Evolutionary conservation across 2,329 filamentous ascomycete genomes (phyloP), one percentile per base, ranked within the genome.

Genomic region (Coniella lustricola): DNA sequence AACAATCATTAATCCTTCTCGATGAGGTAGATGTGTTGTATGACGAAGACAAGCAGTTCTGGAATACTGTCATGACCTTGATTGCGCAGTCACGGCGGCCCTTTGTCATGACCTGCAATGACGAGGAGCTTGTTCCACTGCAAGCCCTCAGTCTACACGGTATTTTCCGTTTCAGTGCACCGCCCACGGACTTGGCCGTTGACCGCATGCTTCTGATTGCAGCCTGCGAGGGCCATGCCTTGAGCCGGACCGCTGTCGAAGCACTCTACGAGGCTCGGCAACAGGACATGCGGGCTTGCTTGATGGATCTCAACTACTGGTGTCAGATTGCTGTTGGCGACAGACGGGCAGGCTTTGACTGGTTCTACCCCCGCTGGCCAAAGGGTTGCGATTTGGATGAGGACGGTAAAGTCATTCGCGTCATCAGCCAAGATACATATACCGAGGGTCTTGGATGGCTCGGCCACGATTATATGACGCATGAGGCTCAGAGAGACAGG

Each of bases 291-390:
- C 82, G 93, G 47, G 88, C 84, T 18, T 83, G 85, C 2, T 80
- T 98, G 42, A 82, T 77, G 48, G 90, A 97, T 53, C 75, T 98
- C 22, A 84, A 95, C 62, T 93, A 94, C 62, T 98, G 91, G 91
- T 98, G 94, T 63, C 93, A 98, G 63, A 90, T 97, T 67, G 89
- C 85, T 0, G 81, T 98, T 9, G 94, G 93, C 4, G 93, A 95
- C 62, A 74, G 81, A n/a, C 86, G 86, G 57, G 86, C 87, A 17
- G 91, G 93, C 0, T 77, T 95, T 38, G 87, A 91, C 58, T 98
- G 94, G 91, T 87, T 95, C 58, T 82, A 85, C 57, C 80, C 84
- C 41, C 77, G 84, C 49, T 91, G 84, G 81, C 86, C 87, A 8
- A 77, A 75, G 38, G 86, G 86, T 0, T 74, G 74, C 20, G 86